phyloP scores from a whole-genome alignment of 164 flowering plant species.

The Tetracentron sinense region DNA sequence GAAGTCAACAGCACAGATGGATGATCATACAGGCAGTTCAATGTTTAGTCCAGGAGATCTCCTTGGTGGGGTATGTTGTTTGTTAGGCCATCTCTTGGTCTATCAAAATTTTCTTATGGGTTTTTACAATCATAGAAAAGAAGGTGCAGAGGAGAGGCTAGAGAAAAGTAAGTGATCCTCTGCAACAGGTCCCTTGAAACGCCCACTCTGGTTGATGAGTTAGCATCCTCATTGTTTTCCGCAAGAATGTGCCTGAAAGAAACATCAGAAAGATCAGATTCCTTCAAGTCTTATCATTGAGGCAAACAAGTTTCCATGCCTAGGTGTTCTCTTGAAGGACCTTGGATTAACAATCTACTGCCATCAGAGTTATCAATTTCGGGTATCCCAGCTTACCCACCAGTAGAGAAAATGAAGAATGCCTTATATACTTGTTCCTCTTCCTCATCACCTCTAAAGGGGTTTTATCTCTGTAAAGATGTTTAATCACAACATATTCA shows the following conservation, averaged over 20 bases:
- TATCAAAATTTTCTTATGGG: not conserved
- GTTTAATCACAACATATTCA: too few species aligned
- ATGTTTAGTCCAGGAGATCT: not conserved
- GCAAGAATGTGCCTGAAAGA: not conserved
- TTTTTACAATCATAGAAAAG: not conserved
- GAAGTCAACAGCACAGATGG: not conserved
- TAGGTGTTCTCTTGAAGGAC: not conserved
- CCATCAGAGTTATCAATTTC: not conserved
- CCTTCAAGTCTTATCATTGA: not conserved
- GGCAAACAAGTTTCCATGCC: not conserved
- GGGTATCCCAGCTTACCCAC: not conserved
- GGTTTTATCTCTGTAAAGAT: too few species aligned
- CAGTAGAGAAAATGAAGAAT: not conserved
- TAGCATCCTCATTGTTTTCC: not conserved
- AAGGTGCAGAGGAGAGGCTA: not conserved
- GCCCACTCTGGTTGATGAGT: not conserved
- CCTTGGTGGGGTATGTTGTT: not conserved
- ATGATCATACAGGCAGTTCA: not conserved
- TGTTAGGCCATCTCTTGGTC: not conserved
- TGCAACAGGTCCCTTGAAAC: not conserved
- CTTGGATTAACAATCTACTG: not conserved
- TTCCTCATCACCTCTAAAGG: too few species aligned
- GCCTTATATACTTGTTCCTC: too few species aligned
- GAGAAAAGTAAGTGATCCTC: not conserved
- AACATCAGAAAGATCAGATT: not conserved